phyloP scores from a whole-genome alignment of 495 filamentous ascomycete species.

The Xylaria nigripes region DNA sequence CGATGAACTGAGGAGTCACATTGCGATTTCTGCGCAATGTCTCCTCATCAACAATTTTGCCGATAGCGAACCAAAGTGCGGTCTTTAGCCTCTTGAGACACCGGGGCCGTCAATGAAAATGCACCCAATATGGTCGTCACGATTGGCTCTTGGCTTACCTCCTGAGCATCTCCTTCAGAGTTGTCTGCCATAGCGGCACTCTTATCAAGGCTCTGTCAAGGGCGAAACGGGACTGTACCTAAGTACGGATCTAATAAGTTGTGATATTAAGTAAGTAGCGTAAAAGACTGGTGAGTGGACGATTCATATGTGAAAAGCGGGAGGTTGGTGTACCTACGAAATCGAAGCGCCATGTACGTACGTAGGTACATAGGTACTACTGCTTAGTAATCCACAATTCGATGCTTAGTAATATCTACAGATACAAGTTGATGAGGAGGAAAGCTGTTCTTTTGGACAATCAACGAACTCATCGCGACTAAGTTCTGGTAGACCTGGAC shows the following conservation, averaged over 20 bases:
- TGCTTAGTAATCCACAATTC: too few relatives aligned
- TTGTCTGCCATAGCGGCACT: conserved; percentile 21
- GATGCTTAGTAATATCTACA: too few relatives aligned
- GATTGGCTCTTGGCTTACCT: conserved; percentile 11
- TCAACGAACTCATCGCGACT: too few relatives aligned
- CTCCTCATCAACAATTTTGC: conserved; percentile 85
- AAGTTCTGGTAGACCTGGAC: too few relatives aligned
- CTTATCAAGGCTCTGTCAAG: background rate
- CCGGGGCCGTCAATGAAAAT: background rate
- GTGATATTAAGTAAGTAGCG: background rate
- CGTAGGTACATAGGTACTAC: too few relatives aligned
- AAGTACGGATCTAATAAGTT: too few relatives aligned
- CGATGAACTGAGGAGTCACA: conserved; percentile 93
- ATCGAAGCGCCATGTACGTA: too few relatives aligned
- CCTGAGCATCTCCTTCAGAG: conserved; percentile 26
- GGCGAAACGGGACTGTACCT: background rate
- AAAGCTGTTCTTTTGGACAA: too few relatives aligned
- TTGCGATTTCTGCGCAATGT: conserved; percentile 67
- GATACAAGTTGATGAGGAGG: too few relatives aligned
- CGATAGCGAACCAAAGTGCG: conserved; percentile 82
- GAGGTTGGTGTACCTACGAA: too few relatives aligned
- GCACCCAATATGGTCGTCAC: background rate
- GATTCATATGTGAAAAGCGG: too few relatives aligned
- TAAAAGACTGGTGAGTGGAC: too few relatives aligned
- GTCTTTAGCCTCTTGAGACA: conserved; percentile 72